A percentile compares a stretch with the other conserved stretches of the same genome.
phyloP scores from a whole-genome alignment of 2,329 filamentous ascomycete genomes.

The Xenosphaeropsis pyriputrescens region DNA sequence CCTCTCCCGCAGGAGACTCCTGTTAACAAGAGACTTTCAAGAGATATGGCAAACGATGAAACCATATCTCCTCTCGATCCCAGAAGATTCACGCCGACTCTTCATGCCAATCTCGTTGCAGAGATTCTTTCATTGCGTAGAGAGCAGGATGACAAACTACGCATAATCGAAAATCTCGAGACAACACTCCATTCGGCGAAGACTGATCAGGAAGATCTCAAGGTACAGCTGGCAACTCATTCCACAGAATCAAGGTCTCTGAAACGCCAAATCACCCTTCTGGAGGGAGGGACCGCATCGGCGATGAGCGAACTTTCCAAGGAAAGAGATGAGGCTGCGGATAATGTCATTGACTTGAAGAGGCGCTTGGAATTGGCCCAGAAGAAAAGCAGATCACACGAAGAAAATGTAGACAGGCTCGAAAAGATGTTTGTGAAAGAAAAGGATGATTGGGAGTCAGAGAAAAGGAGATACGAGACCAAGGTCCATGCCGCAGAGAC shows the following conservation, averaged over 20 bases:
- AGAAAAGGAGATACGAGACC: constrained; percentile 68
- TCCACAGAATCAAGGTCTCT: constrained; percentile 66
- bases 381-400: constrained; percentile 63
- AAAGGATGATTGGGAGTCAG: constrained; percentile 71
- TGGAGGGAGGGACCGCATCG: constrained; percentile 79
- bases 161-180: constrained; percentile 76
- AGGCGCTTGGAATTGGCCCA: constrained; percentile 65
- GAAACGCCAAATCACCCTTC: constrained; percentile 71
- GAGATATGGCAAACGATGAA: constrained; percentile 50
- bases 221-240: constrained; percentile 42
- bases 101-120: constrained; percentile 87
- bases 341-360: constrained; percentile 55
- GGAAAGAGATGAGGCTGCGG: constrained; percentile 75
- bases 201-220: constrained; percentile 60
- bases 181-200: constrained; percentile 53
- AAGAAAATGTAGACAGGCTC: constrained; percentile 67
- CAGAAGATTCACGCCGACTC: constrained; percentile 81
- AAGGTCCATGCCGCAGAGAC: constrained; percentile 83
- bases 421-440: constrained; percentile 76
- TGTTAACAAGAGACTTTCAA: constrained; percentile 32
- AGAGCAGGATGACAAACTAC: constrained; percentile 82
- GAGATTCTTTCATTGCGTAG: constrained; percentile 80
- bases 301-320: constrained; percentile 70
- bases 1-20: constrained; percentile 32
- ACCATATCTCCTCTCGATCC: constrained; percentile 64